These are phyloP conservation scores for Tetrahymena thermophila DNA, from an alignment of 73 alveolate species.

Conservation along the genomic window DNA sequence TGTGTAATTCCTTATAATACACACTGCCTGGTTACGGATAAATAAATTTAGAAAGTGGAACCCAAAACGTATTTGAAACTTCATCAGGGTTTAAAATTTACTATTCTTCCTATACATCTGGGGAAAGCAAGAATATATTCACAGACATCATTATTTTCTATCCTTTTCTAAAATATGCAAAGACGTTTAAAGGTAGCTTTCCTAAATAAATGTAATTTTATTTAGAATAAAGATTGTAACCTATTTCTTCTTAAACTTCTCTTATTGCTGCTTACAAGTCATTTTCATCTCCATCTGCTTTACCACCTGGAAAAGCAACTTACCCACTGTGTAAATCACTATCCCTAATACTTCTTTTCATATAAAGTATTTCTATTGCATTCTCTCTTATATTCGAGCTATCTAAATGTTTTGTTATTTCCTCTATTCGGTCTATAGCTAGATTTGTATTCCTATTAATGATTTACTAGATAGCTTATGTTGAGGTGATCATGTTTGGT, in stretches of 20 bases:
- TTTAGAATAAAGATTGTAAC: constrained; percentile 1
- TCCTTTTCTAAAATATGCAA: background rate
- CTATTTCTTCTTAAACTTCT: constrained; percentile 36
- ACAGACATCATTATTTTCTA: background rate
- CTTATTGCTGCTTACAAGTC: constrained; percentile 27
- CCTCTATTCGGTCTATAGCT: background rate
- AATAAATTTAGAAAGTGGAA: background rate
- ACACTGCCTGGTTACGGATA: background rate
- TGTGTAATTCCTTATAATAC: background rate
- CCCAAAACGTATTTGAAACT: background rate
- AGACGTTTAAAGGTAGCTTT: background rate
- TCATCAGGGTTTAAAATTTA: background rate
- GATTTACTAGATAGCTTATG: background rate
- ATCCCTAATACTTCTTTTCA: background rate
- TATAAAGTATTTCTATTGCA: background rate
- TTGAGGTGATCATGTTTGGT: background rate
- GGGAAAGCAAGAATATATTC: background rate
- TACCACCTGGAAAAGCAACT: constrained; percentile 43
- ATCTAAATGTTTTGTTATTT: background rate
- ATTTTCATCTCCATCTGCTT: constrained; percentile 24
- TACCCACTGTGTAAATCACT: constrained; percentile 25
- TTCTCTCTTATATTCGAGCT: background rate
- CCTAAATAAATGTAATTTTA: background rate
- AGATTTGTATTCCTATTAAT: background rate
- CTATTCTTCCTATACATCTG: background rate